Evolutionary conservation across 2,329 filamentous ascomycete genomes (phyloP), one percentile per base, ranked within the genome.

Genomic region (Penicillium sp.): DNA sequence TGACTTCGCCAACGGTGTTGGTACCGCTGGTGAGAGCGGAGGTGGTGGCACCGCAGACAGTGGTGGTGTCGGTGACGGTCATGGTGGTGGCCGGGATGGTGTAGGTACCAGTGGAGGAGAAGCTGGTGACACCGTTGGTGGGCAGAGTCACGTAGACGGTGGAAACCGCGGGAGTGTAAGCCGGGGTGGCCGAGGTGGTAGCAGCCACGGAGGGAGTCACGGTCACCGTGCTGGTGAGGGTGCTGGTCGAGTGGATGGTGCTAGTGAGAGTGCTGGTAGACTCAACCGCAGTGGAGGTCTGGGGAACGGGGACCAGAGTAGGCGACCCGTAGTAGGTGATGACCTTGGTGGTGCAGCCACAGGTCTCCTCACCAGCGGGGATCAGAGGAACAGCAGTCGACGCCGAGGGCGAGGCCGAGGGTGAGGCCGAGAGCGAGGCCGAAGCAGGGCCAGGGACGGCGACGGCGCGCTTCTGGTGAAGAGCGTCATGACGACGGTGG

Each of bases 261-360:
- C 72, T 76, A 58, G 62, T 67, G 45, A 63, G 29, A 43, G 63
- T 62, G 54, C 53, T 60, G 58, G 67, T 68, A 37, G 63, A 59
- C 61, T 63, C 65, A 37, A 29, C 27, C 1, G 27, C 7, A 27
- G 26, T 9, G 56, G 69, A 61, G 55, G 67, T 56, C 49, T 71
- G 64, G 39, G 71, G 66, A 47, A 68, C 56, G 48, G 71, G 69
- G 23, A 83, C 71, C 72, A 78, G 78, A 64, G 85, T 88, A 55
- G 85, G 77, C 71, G 85, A 80, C 71, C 89, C 89, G 68, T 84
- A 87, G 78, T 85, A 83, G 71, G 88, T 91, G 74, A 84, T 84
- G 77, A 87, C 89, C 80, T 89, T 85, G 73, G 90, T 92, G 64
- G 83, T 88, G 84, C 90, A 93, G 61, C 83, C 83, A 73, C 89